Base-by-base conservation (phyloP, 2,329 filamentous ascomycete species). In the Aureobasidium musti region DNA sequence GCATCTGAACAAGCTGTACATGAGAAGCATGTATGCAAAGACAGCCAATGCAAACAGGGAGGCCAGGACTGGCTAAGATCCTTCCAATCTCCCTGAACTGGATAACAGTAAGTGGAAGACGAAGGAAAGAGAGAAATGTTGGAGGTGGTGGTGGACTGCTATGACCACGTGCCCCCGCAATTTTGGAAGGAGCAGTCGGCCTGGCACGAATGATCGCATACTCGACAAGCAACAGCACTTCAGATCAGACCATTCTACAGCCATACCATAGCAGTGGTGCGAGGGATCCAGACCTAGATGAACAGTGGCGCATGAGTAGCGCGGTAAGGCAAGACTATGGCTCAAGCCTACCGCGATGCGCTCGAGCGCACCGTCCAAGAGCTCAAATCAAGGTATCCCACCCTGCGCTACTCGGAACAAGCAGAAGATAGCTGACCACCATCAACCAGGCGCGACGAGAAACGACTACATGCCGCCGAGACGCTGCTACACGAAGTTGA, bases 331-430 rank as follows among this genome's bases (percentile, higher is more conserved):
- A 50, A 26, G 21, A 50, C 30, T 33, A 59, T 66, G 53, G 64
- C 64, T 66, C 64, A 66, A 66, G 64, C 64, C 54, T 66, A 66
- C 53, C 52, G 64, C 41, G 53, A 66, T 57, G 53, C 52, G 53
- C 64, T 66, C 11, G 64, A 66, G 21, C 52, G 53, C 53, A 66
- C 53, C 45, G 41, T 57, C 17, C 39, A 49, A 21, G 53, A 57
- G 11, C 53, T 66, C 52, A 66, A 66, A 35, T 66, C 64, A 37
- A 54, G 53, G 64, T 66, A 66, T 8, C 50, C 19, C 5, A 21
- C n/a, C 23, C 23, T 28, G 30, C 26, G 4, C 13, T 21, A 41
- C 30, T n/a, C 7, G 10, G 21, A 5, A 47, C 19, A 33, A n/a
- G 37, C n/a, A 19, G 11, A 10, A 19, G 19, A 6, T 23, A 45